Base-by-base conservation (phyloP, 495 filamentous ascomycete genomes). In the Aspergillus campestris region DNA sequence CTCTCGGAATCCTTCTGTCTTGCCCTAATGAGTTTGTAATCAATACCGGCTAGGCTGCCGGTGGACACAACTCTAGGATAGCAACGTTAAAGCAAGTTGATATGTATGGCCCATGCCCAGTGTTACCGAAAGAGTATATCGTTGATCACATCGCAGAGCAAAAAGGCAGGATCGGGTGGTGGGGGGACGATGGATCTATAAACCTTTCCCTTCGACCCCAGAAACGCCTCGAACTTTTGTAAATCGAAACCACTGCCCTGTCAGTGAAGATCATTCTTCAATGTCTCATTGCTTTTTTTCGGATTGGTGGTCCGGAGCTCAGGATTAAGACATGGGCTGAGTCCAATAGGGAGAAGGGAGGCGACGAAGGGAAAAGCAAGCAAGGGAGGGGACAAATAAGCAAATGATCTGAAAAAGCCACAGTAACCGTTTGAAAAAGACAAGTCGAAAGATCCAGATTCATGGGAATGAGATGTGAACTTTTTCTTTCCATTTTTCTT, bases 261-360 rank as follows among this genome's bases (percentile, higher is more conserved):
- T 12, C 33, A 34, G 39, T 40, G 42, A 48, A 36, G 45, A 48
- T 29, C 41, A 47, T 57, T 44, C 47, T 46, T 60, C 57, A 46
- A 50, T 57, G 32, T 40, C 49, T 48, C 52, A 52, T 31, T 48
- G 49, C 33, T 53, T 58, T 49, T 58, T 49, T 56, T 52, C 51
- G 45, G 57, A 50, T 57, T 49, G 34, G 40, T 45, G 55, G 56
- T 15, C 45, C 31, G 45, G 39, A 31, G 24, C 45, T 43, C 33
- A 57, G 57, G 1, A 58, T 53, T 57, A 41, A 33, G 46, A 47
- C 38, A 46, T 36, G 44, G 44, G 40, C 28, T 45, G 40, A 33
- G 55, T 28, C 33, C 43, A 44, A 45, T 28, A 38, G 13, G 38
- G 38, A 34, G 34, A 44, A 40, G 52, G 56, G 57, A 61, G 58